Base-by-base conservation (phyloP, 169 alveolate species). In the Amoebophrya sp. region DNA sequence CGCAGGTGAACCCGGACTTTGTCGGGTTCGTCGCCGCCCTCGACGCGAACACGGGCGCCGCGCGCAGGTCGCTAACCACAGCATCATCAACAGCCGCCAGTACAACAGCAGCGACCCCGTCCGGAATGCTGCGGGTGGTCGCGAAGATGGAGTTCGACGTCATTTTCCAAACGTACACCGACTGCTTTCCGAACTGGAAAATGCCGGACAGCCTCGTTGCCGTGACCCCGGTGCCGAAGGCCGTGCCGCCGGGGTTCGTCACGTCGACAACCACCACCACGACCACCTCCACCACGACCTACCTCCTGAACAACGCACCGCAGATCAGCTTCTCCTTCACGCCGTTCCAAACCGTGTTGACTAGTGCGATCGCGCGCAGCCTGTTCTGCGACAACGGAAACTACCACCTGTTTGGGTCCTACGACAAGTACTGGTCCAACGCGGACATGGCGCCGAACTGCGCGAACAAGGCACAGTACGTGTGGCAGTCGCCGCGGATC, bases 311-410 rank as follows among this genome's bases (percentile, higher is more conserved):
- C 38, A 25, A 18, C 35, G 35, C 35, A 1, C 35, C 83, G 83
- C 12, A 25, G 1, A n/a, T 66, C 1, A 1, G 32, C 35, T 66
- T 25, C 83, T 0, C 38, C 29, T 66, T 7, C 83, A n/a, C 29
- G 10, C 38, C 83, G 83, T 66, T 66, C 32, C 1, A 7, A 3
- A 66, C 12, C 38, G 83, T 66, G 35, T 0, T 66, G 83, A 3
- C 29, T 3, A 25, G 18, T 66, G 83, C 83, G 29, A 66, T 66
- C 35, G 83, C 83, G 83, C 83, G 83, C 10, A 12, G 32, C 35
- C 83, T 66, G 39, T 66, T 66, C 83, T 66, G 83, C 83, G 83
- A 66, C 83, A 66, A 66, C 83, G 83, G 83, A 3, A 25, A 66
- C 18, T 66, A 66, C 32, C 83, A 66, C 32, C 35, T 66, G 35